Conservation (phyloP, 108 stramenopile genomes). For the Pinguiococcus pyrenoidosus region DNA sequence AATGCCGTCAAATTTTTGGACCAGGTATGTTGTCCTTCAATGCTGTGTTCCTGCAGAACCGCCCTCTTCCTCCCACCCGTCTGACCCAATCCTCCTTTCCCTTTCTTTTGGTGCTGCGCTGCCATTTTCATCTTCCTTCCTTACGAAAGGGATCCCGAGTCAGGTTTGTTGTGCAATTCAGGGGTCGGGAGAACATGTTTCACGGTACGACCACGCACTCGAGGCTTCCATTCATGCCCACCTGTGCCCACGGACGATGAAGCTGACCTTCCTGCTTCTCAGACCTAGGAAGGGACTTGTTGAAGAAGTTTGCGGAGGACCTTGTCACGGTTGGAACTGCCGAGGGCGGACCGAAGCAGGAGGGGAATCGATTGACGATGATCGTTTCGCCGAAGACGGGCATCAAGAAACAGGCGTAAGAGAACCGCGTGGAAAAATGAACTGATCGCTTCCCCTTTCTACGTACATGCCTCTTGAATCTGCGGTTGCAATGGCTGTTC, state of each 20-base stretch:
- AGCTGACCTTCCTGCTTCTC: no score
- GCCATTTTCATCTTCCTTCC: not conserved
- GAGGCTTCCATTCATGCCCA: no score
- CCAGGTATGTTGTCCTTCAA: no score
- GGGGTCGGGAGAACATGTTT: constrained; percentile 29
- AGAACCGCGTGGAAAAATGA: no score
- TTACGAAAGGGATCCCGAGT: not conserved
- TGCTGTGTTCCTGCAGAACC: constrained; percentile 5
- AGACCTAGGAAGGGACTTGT: constrained; percentile 18
- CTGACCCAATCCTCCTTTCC: not conserved
- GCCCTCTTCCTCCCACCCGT: not conserved
- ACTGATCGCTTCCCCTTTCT: no score
- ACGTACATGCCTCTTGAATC: no score
- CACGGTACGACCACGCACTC: no score
- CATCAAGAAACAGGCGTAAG: no score
- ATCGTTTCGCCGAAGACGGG: constrained; percentile 10
- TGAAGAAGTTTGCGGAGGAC: constrained; percentile 8
- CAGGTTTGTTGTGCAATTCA: constrained; percentile 15
- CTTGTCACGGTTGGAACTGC: not conserved
- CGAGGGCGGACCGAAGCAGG: constrained; percentile 1
- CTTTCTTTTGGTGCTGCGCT: not conserved
- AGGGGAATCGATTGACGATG: constrained; percentile 6
- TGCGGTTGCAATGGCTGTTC: no score
- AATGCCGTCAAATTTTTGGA: constrained; percentile 52
- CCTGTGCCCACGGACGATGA: no score